A percentile compares a stretch with the other conserved stretches of the same genome.
Evolutionary conservation across 371 early-diverging fungal species (phyloP).

Genomic region (Fennellomyces sp.): DNA sequence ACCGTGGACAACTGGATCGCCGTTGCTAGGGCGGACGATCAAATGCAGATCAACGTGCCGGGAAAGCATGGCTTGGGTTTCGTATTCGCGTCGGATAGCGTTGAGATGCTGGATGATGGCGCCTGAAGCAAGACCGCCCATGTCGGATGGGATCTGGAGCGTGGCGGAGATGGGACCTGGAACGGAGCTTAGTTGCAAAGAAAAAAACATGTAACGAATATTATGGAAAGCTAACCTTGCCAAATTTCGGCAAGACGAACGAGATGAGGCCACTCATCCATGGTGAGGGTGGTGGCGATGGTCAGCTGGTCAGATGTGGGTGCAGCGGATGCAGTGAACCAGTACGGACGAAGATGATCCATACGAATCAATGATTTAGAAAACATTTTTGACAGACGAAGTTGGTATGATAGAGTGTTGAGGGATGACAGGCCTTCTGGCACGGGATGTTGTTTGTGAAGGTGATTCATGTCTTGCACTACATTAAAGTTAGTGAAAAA

Average conservation of each 20-base stretch:
- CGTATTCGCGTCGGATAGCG: conserved; percentile 39
- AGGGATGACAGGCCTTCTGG: conserved; percentile 13
- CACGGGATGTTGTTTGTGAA: background rate
- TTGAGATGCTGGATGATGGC: conserved; percentile 21
- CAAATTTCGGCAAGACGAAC: conserved; percentile 29
- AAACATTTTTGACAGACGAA: conserved; percentile 36
- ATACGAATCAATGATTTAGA: conserved; percentile 29
- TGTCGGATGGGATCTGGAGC: conserved; percentile 35
- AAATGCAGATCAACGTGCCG: conserved; percentile 58
- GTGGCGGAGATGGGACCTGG: conserved; percentile 60
- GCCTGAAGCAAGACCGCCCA: conserved; percentile 16
- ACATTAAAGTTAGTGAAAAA: background rate
- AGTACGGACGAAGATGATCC: conserved; percentile 33
- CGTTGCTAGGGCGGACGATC: conserved; percentile 36
- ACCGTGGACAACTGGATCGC: conserved; percentile 23
- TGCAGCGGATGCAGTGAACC: conserved; percentile 28
- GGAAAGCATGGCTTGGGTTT: conserved; percentile 36
- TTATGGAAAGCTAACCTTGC: conserved; percentile 22
- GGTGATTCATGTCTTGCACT: background rate
- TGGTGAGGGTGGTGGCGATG: conserved; percentile 30
- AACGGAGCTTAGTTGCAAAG: too few species aligned
- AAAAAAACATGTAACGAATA: background rate
- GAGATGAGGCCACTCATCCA: conserved; percentile 24
- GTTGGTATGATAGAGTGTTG: conserved; percentile 19
- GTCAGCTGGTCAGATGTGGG: conserved; percentile 23